phyloP scores from a whole-genome alignment of 2,329 filamentous ascomycete species.

The Colletotrichum tropicale region DNA sequence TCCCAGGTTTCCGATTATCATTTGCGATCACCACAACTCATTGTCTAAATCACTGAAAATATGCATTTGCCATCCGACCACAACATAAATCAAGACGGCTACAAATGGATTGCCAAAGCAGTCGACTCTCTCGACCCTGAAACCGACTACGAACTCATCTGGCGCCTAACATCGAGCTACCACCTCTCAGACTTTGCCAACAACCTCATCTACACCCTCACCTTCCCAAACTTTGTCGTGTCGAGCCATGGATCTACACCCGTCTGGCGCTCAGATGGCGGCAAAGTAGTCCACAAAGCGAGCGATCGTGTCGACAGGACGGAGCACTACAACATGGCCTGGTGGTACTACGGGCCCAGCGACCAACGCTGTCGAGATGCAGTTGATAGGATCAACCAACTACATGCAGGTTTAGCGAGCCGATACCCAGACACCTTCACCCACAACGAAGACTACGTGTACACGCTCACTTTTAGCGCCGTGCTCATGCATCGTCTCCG shows the following conservation, averaged over 20 bases:
- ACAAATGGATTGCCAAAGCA: neutral
- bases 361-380: neutral
- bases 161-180: neutral
- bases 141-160: neutral
- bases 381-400: neutral
- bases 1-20: too few species aligned
- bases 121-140: neutral
- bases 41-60: too few species aligned
- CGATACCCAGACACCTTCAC: neutral
- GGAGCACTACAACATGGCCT: neutral
- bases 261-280: neutral
- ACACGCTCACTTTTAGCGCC: neutral
- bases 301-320: neutral
- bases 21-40: too few species aligned
- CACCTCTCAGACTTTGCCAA: neutral
- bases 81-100: neutral
- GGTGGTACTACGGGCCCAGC: neutral
- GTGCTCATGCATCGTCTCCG: neutral
- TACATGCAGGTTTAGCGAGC: neutral
- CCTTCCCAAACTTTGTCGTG: neutral
- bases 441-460: slow-evolving; percentile 1
- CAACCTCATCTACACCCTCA: neutral
- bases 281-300: neutral
- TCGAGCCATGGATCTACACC: neutral
- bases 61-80: neutral